Evolutionary conservation across 2,329 filamentous ascomycete species (phyloP), one percentile per base, ranked within the genome.

Genomic region (Ilyonectria destructans): DNA sequence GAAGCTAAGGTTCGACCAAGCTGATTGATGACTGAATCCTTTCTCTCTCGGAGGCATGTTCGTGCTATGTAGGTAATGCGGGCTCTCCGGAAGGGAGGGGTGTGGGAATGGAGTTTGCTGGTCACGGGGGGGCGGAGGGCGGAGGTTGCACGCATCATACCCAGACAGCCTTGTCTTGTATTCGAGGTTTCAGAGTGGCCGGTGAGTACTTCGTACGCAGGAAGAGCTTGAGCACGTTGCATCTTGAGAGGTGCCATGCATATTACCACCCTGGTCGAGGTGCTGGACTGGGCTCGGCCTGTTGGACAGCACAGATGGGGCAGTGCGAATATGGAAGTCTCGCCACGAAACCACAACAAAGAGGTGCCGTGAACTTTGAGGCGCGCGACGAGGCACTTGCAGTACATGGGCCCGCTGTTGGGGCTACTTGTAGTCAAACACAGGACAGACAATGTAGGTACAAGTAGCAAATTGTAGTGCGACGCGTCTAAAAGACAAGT

Each of bases 321-420:
- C n/a, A 55, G 72, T 73, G 69, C 70, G 67, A 74, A 72, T 73
- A 73, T 72, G 72, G 49, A 17, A 19, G 26, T 48, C 19, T n/a
- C 15, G 45, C 21, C 26, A 58, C 35, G 31, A 37, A 58, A 45
- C 19, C 33, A 40, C 52, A 56, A 37, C 19, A 43, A 56, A 33
- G 31, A 56, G 15, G 52, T 19, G 52, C 52, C 15, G 52, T 17
- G 10, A 23, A 23, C 31, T 33, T 23, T 26, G 31, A 56, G 40
- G 37, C 15, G 37, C 37, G 40, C 40, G n/a, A 43, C 40, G 7
- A n/a, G 40, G 40, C 40, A 43, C 40, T n/a, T n/a, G 15, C 4
- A 29, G 23, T 49, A 52, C 49, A 6, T 26, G 19, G 52, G 23
- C 33, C 52, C 52, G 33, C 33, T 56, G n/a, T 33, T 21, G 15